phyloP scores from a whole-genome alignment of 1,284 basidiomycete species.

The Trichosporon faecale region DNA sequence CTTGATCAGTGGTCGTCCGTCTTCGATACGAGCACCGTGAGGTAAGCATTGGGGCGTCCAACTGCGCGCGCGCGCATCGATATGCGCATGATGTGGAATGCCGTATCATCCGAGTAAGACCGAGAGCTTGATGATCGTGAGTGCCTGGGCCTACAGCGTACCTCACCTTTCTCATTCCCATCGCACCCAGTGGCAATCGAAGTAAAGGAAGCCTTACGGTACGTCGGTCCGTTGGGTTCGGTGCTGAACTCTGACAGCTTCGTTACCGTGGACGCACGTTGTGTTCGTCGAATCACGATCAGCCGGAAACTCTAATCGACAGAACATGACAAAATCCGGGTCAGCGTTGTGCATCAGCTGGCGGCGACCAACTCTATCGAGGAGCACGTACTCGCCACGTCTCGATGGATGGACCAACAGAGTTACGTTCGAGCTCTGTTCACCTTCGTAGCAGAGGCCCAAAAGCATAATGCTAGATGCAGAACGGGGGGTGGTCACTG shows the following conservation, averaged over 20 bases:
- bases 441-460: not conserved
- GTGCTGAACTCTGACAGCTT: not conserved
- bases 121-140: not conserved
- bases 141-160: not conserved
- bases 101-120: not conserved
- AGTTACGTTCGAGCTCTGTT: not conserved
- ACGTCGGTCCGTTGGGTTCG: not conserved
- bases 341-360: not conserved
- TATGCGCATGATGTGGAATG: not conserved
- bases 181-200: not conserved
- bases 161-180: not conserved
- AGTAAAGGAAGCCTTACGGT: not conserved
- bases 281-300: not conserved
- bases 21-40: not conserved
- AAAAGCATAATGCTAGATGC: not conserved
- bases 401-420: not conserved
- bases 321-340: not conserved
- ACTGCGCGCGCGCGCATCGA: not conserved
- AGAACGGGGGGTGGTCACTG: not conserved
- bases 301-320: not conserved
- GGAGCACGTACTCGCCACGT: not conserved
- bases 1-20: not conserved
- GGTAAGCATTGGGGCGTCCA: not conserved
- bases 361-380: not conserved
- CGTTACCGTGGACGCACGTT: not conserved